phyloP scores from a whole-genome alignment of 768 basidiomycete species.

The Saitozyma podzolica region DNA sequence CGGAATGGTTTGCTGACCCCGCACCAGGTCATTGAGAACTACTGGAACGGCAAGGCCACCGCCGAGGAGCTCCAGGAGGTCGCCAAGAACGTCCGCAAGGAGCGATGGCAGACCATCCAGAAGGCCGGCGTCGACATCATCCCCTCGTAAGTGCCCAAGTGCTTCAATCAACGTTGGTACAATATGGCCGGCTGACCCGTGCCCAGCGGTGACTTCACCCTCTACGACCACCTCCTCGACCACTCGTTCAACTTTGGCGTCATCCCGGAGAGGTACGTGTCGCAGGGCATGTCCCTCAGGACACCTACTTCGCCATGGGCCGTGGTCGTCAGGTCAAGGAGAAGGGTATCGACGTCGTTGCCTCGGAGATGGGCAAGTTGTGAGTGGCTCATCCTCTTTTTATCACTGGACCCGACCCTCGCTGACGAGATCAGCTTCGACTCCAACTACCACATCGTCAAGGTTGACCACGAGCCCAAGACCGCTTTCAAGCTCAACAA shows the following conservation, averaged over 20 bases:
- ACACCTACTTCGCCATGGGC: slow-evolving; percentile 97
- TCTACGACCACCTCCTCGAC: slow-evolving; percentile 98
- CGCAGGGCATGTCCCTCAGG: slow-evolving; percentile 81
- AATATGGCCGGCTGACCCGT: not conserved
- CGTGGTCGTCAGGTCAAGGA: slow-evolving; percentile 84
- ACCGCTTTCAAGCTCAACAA: slow-evolving; percentile 92
- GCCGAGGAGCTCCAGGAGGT: slow-evolving; percentile 84
- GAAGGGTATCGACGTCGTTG: slow-evolving; percentile 90
- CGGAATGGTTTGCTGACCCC: slow-evolving; percentile 11
- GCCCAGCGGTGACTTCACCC: slow-evolving; percentile 89
- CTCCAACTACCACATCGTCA: slow-evolving; percentile 98
- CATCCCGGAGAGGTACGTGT: slow-evolving; percentile 89
- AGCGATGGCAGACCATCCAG: slow-evolving; percentile 84
- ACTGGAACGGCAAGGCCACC: slow-evolving; percentile 91
- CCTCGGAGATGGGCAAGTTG: slow-evolving; percentile 99
- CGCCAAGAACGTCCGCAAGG: slow-evolving; percentile 82
- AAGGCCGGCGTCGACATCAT: slow-evolving; percentile 80
- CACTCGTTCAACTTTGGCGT: slow-evolving; percentile 95
- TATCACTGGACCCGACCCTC: slow-evolving; percentile 11
- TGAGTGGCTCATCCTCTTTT: slow-evolving; percentile 54
- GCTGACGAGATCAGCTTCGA: slow-evolving; percentile 69
- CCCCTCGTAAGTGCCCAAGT: slow-evolving; percentile 69
- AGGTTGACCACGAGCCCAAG: slow-evolving; percentile 87
- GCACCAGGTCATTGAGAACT: slow-evolving; percentile 86
- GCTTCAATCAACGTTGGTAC: not conserved